A percentile compares a stretch with the other conserved stretches of the same genome.
phyloP scores from a whole-genome alignment of 2,329 filamentous ascomycete genomes.

The Fusarium algeriense region DNA sequence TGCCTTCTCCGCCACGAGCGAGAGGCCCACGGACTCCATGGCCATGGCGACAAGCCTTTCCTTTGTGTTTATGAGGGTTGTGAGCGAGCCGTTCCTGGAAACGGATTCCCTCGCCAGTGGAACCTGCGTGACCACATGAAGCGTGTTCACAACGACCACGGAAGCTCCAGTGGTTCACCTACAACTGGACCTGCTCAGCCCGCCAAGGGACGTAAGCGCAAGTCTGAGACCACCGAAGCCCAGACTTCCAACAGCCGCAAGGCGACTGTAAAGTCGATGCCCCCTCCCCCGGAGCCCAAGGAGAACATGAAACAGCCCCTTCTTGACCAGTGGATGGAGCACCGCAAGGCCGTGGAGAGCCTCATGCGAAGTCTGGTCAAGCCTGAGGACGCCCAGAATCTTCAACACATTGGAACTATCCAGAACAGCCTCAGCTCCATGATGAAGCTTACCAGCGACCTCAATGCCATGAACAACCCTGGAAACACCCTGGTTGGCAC shows the following conservation, averaged over 20 bases:
- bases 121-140: constrained; percentile 98
- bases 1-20: constrained; percentile 95
- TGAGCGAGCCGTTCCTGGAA: constrained; percentile 82
- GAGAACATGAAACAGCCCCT: constrained; percentile 55
- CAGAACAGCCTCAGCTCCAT: constrained; percentile 65
- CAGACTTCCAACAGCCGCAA: constrained; percentile 60
- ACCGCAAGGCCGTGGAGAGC: constrained; percentile 72
- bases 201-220: constrained; percentile 68
- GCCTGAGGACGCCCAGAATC: constrained; percentile 65
- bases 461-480: constrained; percentile 44
- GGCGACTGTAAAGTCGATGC: constrained; percentile 59
- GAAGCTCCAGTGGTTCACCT: constrained; percentile 58
- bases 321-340: constrained; percentile 69
- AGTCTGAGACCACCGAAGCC: constrained; percentile 63
- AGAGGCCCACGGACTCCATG: constrained; percentile 95
- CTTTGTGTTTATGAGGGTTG: constrained; percentile 90
- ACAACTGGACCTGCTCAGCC: constrained; percentile 50
- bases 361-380: constrained; percentile 65
- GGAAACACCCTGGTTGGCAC: constrained; percentile 46
- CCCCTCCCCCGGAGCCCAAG: constrained; percentile 50
- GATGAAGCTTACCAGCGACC: constrained; percentile 60
- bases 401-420: constrained; percentile 65
- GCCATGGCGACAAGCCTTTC: constrained; percentile 92
- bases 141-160: constrained; percentile 82
- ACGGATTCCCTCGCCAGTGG: constrained; percentile 95